Percentiles rank a stretch among this genome's conserved stretches.
Conservation (phyloP, 305 asterid genomes). For the Striga hermonthica region DNA sequence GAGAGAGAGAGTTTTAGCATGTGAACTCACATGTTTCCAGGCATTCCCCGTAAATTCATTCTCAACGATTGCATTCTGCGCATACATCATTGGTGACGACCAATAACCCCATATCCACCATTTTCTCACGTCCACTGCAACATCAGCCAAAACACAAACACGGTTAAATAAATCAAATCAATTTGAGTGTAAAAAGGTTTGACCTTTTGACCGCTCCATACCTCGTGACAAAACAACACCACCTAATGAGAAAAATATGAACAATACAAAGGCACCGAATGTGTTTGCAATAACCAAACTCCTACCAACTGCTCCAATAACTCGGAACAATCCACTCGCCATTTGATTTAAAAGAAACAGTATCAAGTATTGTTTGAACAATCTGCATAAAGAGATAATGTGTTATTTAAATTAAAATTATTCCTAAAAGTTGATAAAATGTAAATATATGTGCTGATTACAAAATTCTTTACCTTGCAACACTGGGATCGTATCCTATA, state of each 20-base stretch:
- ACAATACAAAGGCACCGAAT: constrained; percentile 36
- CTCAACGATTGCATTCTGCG: constrained; percentile 40
- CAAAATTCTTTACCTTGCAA: constrained; percentile 33
- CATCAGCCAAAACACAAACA: constrained; percentile 4
- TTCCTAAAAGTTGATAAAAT: background rate
- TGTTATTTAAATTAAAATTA: background rate
- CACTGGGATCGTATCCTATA: constrained; percentile 41
- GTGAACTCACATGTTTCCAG: constrained; percentile 45
- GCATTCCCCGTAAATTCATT: constrained; percentile 47
- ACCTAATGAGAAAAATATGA: constrained; percentile 38
- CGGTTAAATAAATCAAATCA: background rate
- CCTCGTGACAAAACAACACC: constrained; percentile 47
- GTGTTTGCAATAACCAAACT: constrained; percentile 41
- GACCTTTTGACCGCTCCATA: constrained; percentile 10
- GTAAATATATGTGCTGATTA: background rate
- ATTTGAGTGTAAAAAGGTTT: background rate
- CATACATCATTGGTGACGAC: constrained; percentile 53
- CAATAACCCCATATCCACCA: constrained; percentile 64
- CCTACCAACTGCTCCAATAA: constrained; percentile 35
- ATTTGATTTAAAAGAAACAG: constrained; percentile 35
- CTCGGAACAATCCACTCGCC: constrained; percentile 39
- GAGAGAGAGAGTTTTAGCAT: background rate
- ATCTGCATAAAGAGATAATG: constrained; percentile 28
- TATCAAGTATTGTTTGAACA: constrained; percentile 38
- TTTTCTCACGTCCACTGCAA: constrained; percentile 39